These are phyloP conservation scores for Ploettnerulaceae sp. DNA, from an alignment of 2,329 filamentous ascomycete species.

Conservation along the genomic window DNA sequence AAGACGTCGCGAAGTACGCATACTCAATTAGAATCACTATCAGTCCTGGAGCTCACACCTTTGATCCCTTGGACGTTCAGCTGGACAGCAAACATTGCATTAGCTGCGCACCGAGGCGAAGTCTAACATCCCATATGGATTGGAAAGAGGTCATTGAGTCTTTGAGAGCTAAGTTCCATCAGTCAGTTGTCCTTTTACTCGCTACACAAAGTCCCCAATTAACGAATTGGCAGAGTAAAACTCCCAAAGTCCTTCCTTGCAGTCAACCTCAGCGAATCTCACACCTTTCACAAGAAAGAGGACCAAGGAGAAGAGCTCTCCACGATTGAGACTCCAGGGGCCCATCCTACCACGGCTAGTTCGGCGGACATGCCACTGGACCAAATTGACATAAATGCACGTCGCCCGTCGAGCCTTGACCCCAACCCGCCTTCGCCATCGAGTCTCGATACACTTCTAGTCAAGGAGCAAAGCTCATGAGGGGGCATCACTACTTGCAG, in stretches of 20 bases:
- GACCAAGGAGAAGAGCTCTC: slow-evolving; percentile 8
- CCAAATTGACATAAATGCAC: no score
- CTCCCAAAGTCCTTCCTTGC: slow-evolving; percentile 35
- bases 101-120: slow-evolving; percentile 83
- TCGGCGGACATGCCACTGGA: background rate
- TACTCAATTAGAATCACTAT: slow-evolving; percentile 97
- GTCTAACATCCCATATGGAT: slow-evolving; percentile 83
- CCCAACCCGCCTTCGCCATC: no score
- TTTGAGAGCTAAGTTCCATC: slow-evolving; percentile 88
- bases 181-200: slow-evolving; percentile 49
- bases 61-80: slow-evolving; percentile 93
- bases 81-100: slow-evolving; percentile 96
- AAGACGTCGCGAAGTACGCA: slow-evolving; percentile 52
- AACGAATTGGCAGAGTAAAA: slow-evolving; percentile 30
- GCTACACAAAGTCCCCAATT: slow-evolving; percentile 9
- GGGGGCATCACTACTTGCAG: no score
- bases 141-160: slow-evolving; percentile 98
- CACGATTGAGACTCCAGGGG: background rate
- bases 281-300: slow-evolving; percentile 35
- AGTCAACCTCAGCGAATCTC: slow-evolving; percentile 35
- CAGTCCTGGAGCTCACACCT: slow-evolving; percentile 91
- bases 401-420: no score
- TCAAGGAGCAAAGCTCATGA: no score
- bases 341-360: background rate
- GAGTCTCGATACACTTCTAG: no score